Evolutionary conservation across 2,329 filamentous ascomycete species (phyloP).

Genomic region (Fusarium devonianum): DNA sequence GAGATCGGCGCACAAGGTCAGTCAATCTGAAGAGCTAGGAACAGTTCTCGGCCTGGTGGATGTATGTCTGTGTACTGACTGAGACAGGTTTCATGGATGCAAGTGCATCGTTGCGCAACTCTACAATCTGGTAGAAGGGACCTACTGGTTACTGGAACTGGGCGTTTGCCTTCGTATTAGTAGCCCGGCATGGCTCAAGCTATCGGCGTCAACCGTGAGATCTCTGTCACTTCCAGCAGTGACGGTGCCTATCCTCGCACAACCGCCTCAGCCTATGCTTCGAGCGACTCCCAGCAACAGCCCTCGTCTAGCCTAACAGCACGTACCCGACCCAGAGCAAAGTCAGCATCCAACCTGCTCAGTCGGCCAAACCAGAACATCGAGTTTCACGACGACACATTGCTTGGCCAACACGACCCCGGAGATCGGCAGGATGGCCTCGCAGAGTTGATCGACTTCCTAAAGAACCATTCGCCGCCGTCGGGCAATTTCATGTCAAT

Average conservation of each 20-base stretch:
- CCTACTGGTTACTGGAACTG: not conserved
- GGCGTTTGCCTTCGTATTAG: slow-evolving; percentile 18
- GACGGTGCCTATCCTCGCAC: slow-evolving; percentile 30
- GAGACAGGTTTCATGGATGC: slow-evolving; percentile 37
- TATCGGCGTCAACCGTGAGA: slow-evolving; percentile 29
- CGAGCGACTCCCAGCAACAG: slow-evolving; percentile 4
- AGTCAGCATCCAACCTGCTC: slow-evolving; percentile 36
- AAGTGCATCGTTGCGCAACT: slow-evolving; percentile 34
- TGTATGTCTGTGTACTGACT: slow-evolving; percentile 19
- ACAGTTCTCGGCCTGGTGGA: not conserved
- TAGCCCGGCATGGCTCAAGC: slow-evolving; percentile 39
- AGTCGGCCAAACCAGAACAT: slow-evolving; percentile 19
- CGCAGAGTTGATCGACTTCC: slow-evolving; percentile 55
- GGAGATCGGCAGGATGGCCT: slow-evolving; percentile 40
- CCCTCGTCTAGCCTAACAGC: slow-evolving; percentile 9
- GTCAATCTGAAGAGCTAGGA: slow-evolving; percentile 9
- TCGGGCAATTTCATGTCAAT: slow-evolving; percentile 59
- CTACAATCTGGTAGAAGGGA: slow-evolving; percentile 17
- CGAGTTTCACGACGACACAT: slow-evolving; percentile 34
- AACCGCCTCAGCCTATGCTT: slow-evolving; percentile 12
- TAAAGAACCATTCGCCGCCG: slow-evolving; percentile 58
- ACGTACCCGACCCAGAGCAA: slow-evolving; percentile 34
- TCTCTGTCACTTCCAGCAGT: slow-evolving; percentile 34
- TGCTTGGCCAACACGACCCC: slow-evolving; percentile 28
- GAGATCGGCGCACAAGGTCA: slow-evolving; percentile 24